phyloP scores from a whole-genome alignment of 1,284 basidiomycete genomes.

The Ustilago xerochloae region DNA sequence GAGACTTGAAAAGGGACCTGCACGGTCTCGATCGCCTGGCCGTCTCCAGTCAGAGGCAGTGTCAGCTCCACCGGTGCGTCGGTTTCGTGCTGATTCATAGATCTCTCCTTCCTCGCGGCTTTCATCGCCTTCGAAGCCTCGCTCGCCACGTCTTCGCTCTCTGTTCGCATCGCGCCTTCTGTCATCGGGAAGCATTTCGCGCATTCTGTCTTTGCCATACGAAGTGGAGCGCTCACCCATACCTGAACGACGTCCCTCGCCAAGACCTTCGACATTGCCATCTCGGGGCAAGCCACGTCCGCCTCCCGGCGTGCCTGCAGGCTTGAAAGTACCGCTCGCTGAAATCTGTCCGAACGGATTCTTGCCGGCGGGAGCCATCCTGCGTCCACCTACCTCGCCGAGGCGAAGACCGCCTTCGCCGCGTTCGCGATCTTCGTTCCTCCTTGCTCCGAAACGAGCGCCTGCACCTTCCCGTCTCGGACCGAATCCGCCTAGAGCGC shows the following conservation, averaged over 20 bases:
- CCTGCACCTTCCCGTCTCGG: constrained; percentile 48
- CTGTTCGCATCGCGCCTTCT: constrained; percentile 31
- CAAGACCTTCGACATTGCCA: constrained; percentile 16
- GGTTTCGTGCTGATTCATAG: constrained; percentile 48
- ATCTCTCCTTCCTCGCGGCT: constrained; percentile 47
- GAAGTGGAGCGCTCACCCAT: constrained; percentile 47
- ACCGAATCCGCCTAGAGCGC: constrained; percentile 44
- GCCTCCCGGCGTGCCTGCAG: constrained; percentile 49
- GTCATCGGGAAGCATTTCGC: constrained; percentile 40
- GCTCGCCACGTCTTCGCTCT: constrained; percentile 39
- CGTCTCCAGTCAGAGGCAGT: constrained; percentile 50
- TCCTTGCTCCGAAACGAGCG: constrained; percentile 40
- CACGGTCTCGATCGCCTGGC: constrained; percentile 41
- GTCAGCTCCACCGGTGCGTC: constrained; percentile 47
- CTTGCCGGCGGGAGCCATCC: constrained; percentile 54
- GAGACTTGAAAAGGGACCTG: constrained; percentile 36
- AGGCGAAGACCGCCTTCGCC: constrained; percentile 36
- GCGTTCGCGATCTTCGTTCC: constrained; percentile 52
- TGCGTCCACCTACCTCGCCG: constrained; percentile 32
- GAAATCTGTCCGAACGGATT: constrained; percentile 63
- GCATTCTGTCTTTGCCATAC: constrained; percentile 47
- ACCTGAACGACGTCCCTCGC: constrained; percentile 37
- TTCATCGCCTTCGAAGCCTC: constrained; percentile 42
- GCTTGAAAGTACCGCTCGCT: constrained; percentile 59
- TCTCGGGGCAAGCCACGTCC: constrained; percentile 33